Conservation (phyloP, 495 filamentous ascomycete genomes). For the Penicillium daleae region DNA sequence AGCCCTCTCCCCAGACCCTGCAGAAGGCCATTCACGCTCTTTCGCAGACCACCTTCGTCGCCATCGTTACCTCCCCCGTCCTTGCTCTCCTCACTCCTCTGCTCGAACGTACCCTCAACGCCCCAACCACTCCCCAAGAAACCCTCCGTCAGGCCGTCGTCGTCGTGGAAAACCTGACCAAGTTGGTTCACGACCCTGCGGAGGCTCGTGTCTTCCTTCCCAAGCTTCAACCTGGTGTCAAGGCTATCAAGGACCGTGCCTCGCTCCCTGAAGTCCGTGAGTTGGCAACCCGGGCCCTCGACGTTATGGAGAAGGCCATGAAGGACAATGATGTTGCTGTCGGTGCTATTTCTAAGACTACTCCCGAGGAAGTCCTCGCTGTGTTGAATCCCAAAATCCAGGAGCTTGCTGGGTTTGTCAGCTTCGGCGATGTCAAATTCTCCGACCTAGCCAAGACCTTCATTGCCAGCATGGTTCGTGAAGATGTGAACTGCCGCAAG, state of each 20-base stretch:
- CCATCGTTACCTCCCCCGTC: conserved; percentile 95
- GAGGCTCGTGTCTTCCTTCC: conserved; percentile 96
- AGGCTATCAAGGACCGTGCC: conserved; percentile 82
- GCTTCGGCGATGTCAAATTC: conserved; percentile 61
- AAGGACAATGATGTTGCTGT: conserved; percentile 59
- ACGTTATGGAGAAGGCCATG: conserved; percentile 95
- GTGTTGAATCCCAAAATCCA: conserved; percentile 76
- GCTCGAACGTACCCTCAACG: conserved; percentile 89
- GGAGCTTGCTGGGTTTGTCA: conserved; percentile 62
- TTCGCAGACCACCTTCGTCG: conserved; percentile 98
- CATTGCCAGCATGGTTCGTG: conserved; percentile 82
- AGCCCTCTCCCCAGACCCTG: conserved; percentile 84
- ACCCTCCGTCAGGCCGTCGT: conserved; percentile 94
- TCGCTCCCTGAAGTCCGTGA: conserved; percentile 94
- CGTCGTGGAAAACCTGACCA: conserved; percentile 98
- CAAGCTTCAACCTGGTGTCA: conserved; percentile 92
- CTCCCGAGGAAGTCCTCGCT: conserved; percentile 73
- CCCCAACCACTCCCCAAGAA: conserved; percentile 87
- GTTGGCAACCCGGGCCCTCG: conserved; percentile 78
- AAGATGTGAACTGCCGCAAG: conserved; percentile 85
- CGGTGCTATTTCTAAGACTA: conserved; percentile 68
- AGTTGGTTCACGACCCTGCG: conserved; percentile 95
- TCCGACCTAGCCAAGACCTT: conserved; percentile 73
- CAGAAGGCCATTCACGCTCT: conserved; percentile 96
- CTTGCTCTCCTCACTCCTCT: conserved; percentile 96